These are phyloP conservation scores for Carpinus viminea DNA, from an alignment of 306 rosid genomes.

Conservation along the genomic window DNA sequence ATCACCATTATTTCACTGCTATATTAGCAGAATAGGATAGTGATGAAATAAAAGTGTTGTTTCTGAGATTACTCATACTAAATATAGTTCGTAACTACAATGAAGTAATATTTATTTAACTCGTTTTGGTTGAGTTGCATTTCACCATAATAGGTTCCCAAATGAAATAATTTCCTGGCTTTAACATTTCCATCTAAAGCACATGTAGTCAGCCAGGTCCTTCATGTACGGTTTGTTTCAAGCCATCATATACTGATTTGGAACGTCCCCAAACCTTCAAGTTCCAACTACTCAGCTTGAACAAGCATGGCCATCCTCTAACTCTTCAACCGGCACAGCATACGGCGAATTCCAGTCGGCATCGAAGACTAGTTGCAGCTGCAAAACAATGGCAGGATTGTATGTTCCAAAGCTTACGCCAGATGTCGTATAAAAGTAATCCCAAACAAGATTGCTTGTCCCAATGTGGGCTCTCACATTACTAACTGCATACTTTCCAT, in stretches of 20 bases:
- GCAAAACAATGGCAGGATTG: slow-evolving; percentile 69
- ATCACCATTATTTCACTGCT: too few relatives aligned
- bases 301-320: slow-evolving; percentile 36
- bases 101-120: too few relatives aligned
- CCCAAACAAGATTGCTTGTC: slow-evolving; percentile 92
- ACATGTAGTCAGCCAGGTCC: slow-evolving; percentile 1
- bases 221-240: neutral
- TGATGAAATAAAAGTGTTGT: too few relatives aligned
- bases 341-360: slow-evolving; percentile 97
- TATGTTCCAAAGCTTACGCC: slow-evolving; percentile 91
- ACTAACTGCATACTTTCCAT: slow-evolving; percentile 86
- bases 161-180: neutral
- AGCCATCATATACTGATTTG: slow-evolving; percentile 6
- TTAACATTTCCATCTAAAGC: neutral
- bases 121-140: neutral
- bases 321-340: slow-evolving; percentile 53
- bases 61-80: too few relatives aligned
- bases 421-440: slow-evolving; percentile 79
- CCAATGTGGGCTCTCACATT: slow-evolving; percentile 79
- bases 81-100: too few relatives aligned
- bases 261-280: slow-evolving; percentile 16
- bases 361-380: slow-evolving; percentile 64
- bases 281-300: slow-evolving; percentile 34
- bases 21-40: too few relatives aligned
- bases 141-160: neutral